These are phyloP conservation scores for Mercurialis annua DNA, from an alignment of 345 rosid species.

Conservation along the genomic window DNA sequence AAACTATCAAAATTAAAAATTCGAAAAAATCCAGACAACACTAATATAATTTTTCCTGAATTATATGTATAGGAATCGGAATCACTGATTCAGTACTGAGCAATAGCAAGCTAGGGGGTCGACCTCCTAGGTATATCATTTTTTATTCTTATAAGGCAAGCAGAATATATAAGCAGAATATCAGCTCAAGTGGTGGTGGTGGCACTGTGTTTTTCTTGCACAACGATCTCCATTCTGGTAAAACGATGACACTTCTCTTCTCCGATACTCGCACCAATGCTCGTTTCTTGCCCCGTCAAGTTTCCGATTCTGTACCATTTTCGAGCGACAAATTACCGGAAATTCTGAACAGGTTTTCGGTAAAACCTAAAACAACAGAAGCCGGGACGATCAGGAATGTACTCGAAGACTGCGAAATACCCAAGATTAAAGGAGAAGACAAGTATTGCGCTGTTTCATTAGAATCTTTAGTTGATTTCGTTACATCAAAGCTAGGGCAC, in stretches of 20 bases:
- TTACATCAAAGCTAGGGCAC: neutral
- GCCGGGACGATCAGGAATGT: neutral
- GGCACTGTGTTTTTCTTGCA: conserved; percentile 1
- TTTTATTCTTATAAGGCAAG: no score
- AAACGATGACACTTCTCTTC: neutral
- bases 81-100: no score
- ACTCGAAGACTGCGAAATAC: neutral
- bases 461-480: conserved; percentile 18
- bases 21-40: no score
- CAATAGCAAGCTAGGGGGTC: no score
- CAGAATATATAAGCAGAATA: no score
- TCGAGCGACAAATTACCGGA: neutral
- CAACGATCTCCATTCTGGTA: neutral
- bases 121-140: no score
- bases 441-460: conserved; percentile 14
- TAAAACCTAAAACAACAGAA: neutral
- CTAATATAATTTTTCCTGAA: no score
- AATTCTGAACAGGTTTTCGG: neutral
- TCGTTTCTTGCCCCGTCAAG: conserved; percentile 8
- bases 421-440: conserved; percentile 12
- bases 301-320: conserved; percentile 2
- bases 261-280: neutral
- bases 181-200: no score
- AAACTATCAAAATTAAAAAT: no score
- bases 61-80: no score